Evolutionary conservation across 2,329 filamentous ascomycete species (phyloP).

Genomic region (Claviceps monticola): DNA sequence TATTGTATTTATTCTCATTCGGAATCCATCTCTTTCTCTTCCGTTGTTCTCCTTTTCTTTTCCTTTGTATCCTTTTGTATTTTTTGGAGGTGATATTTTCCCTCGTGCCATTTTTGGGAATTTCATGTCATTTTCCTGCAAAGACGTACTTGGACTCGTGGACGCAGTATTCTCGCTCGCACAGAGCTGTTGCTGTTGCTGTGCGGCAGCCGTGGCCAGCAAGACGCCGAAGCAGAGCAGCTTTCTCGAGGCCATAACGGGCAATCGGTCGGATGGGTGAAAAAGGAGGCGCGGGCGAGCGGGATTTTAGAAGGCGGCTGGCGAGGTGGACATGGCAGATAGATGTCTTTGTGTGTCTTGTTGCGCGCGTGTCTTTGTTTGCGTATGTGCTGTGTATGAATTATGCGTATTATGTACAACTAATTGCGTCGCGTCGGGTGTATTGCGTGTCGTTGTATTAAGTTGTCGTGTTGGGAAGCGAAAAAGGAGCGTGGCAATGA

Average conservation of each 20-base stretch:
- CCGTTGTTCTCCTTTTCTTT: background rate
- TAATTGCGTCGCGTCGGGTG: too few relatives aligned
- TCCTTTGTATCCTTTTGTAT: background rate
- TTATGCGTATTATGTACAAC: too few relatives aligned
- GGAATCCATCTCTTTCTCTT: background rate
- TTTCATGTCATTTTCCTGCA: too few relatives aligned
- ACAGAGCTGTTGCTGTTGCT: slow-evolving; percentile 2
- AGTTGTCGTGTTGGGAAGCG: too few relatives aligned
- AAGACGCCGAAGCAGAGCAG: background rate
- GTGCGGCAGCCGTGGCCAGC: background rate
- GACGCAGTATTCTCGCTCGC: slow-evolving; percentile 2
- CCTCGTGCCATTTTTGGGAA: too few relatives aligned
- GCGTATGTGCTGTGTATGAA: too few relatives aligned
- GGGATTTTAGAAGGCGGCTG: background rate
- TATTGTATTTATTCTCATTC: background rate
- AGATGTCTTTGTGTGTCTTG: too few relatives aligned
- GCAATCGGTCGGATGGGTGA: background rate
- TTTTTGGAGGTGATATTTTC: background rate
- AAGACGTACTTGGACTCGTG: background rate
- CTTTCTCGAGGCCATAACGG: background rate
- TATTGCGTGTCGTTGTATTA: too few relatives aligned
- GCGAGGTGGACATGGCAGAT: too few relatives aligned
- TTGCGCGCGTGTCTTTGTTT: too few relatives aligned
- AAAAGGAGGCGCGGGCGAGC: background rate
- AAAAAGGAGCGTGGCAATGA: too few relatives aligned